These are phyloP conservation scores for Pseudogymnoascus sp. DNA, from an alignment of 2,329 filamentous ascomycete genomes.

Conservation along the genomic window DNA sequence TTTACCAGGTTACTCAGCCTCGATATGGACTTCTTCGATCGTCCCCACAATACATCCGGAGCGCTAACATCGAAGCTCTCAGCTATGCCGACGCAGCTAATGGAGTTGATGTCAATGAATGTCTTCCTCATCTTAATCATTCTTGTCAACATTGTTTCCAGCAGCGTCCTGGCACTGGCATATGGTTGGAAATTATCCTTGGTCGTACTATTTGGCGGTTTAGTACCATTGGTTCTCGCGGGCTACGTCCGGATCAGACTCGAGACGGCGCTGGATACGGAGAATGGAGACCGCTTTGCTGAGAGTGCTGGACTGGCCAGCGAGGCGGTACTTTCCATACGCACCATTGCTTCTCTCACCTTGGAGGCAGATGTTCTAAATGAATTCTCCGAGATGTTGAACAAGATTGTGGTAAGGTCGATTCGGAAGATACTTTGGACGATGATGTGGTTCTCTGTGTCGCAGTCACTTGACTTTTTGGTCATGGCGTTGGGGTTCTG, in stretches of 20 bases:
- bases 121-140: slow-evolving; percentile 36
- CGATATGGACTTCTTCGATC: slow-evolving; percentile 38
- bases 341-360: slow-evolving; percentile 38
- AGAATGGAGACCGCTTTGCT: slow-evolving; percentile 31
- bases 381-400: slow-evolving; percentile 30
- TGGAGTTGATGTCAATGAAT: slow-evolving; percentile 40
- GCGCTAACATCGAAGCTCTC: slow-evolving; percentile 29
- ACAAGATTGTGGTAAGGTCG: slow-evolving; percentile 17
- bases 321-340: slow-evolving; percentile 40
- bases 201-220: slow-evolving; percentile 35
- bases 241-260: slow-evolving; percentile 40
- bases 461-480: slow-evolving; percentile 29
- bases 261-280: slow-evolving; percentile 32
- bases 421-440: slow-evolving; percentile 17
- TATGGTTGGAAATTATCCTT: slow-evolving; percentile 40
- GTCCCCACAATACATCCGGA: slow-evolving; percentile 29
- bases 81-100: slow-evolving; percentile 33
- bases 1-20: slow-evolving; percentile 30
- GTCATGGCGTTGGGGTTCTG: slow-evolving; percentile 32
- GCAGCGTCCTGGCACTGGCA: slow-evolving; percentile 34
- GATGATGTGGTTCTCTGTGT: slow-evolving; percentile 29
- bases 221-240: slow-evolving; percentile 35
- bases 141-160: slow-evolving; percentile 34
- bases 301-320: slow-evolving; percentile 38
- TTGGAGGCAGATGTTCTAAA: slow-evolving; percentile 32